phyloP scores from a whole-genome alignment of 2,329 filamentous ascomycete genomes.

The Penicillium sp. region DNA sequence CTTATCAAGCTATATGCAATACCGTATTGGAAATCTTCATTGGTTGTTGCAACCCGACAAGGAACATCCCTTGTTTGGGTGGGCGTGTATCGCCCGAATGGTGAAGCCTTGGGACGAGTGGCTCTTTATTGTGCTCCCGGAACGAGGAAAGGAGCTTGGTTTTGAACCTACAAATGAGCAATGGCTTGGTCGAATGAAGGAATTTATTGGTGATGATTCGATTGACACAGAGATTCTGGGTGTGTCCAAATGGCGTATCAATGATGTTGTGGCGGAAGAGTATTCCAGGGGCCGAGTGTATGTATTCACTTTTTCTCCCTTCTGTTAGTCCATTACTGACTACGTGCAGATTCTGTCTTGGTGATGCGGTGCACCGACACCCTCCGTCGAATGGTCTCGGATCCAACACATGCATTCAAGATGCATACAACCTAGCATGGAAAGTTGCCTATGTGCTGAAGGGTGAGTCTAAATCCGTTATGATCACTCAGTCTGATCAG shows the following conservation, averaged over 20 bases:
- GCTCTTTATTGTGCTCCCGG: slow-evolving; percentile 58
- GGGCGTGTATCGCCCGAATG: slow-evolving; percentile 56
- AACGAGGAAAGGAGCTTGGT: slow-evolving; percentile 25
- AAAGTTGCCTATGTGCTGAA: slow-evolving; percentile 53
- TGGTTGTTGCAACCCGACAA: slow-evolving; percentile 59
- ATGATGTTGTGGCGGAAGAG: slow-evolving; percentile 60
- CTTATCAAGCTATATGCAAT: slow-evolving; percentile 36
- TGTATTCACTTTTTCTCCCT: slow-evolving; percentile 6
- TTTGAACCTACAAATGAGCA: slow-evolving; percentile 50
- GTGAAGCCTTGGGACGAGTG: slow-evolving; percentile 65
- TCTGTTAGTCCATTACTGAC: not conserved
- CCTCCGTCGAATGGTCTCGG: slow-evolving; percentile 60
- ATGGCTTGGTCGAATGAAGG: slow-evolving; percentile 47
- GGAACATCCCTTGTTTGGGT: slow-evolving; percentile 54
- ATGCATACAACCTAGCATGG: slow-evolving; percentile 59
- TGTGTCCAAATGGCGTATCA: slow-evolving; percentile 60
- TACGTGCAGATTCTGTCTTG: slow-evolving; percentile 51
- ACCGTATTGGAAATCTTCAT: slow-evolving; percentile 60
- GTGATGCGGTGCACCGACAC: slow-evolving; percentile 60
- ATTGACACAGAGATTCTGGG: slow-evolving; percentile 53
- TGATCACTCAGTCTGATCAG: not conserved
- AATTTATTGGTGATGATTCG: slow-evolving; percentile 58
- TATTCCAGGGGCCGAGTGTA: slow-evolving; percentile 55
- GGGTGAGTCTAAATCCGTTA: slow-evolving; percentile 16
- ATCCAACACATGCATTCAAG: slow-evolving; percentile 60